Conservation (phyloP, 345 rosid genomes). For the Aquilaria malaccensis region DNA sequence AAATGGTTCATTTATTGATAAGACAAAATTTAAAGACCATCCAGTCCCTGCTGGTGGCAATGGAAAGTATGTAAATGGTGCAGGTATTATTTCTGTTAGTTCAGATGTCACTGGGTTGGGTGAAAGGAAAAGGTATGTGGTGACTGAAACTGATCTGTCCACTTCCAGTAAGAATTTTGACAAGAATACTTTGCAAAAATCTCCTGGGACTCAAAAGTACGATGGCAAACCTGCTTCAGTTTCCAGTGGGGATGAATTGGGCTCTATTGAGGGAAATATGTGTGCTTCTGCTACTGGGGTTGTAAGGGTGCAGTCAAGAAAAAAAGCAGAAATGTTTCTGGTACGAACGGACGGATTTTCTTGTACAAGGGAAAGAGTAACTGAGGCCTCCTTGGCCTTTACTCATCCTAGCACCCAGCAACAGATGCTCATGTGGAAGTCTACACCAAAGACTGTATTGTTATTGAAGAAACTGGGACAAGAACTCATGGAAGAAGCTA, state of each 20-base stretch:
- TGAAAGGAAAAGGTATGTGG: constrained; percentile 17
- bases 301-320: constrained; percentile 92
- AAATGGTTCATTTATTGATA: constrained; percentile 23
- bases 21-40: constrained; percentile 17
- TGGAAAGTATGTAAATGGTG: constrained; percentile 28
- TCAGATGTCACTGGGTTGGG: constrained; percentile 19
- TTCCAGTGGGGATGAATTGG: constrained; percentile 52
- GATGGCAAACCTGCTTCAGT: constrained; percentile 26
- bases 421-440: constrained; percentile 99
- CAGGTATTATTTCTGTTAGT: constrained; percentile 23
- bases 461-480: constrained; percentile 86
- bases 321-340: constrained; percentile 95
- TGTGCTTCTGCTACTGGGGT: constrained; percentile 98
- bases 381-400: constrained; percentile 93
- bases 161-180: constrained; percentile 29
- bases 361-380: constrained; percentile 89
- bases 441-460: constrained; percentile 82
- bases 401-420: constrained; percentile 99
- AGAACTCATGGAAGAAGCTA: constrained; percentile 94
- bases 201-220: constrained; percentile 26
- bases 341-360: constrained; percentile 98
- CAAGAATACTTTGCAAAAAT: constrained; percentile 18
- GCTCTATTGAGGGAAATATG: constrained; percentile 72
- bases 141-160: constrained; percentile 21
- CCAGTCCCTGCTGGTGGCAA: constrained; percentile 26